These are phyloP conservation scores for Phaeophleospora eucalypticola DNA, from an alignment of 2,329 filamentous ascomycete species.

Conservation along the genomic window DNA sequence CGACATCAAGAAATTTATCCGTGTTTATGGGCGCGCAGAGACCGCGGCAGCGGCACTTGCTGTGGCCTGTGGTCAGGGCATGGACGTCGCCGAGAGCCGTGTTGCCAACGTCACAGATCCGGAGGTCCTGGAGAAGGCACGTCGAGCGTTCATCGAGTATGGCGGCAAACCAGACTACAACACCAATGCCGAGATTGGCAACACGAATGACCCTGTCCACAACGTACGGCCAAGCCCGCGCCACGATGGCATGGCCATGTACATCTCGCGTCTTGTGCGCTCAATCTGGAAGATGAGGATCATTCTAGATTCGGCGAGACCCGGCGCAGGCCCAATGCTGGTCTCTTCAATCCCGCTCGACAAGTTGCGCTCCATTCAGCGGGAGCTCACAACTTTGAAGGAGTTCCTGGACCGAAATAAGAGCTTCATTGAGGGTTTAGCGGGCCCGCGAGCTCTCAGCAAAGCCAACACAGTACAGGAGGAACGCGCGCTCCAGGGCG, in stretches of 20 bases:
- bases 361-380: conserved; percentile 74
- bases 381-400: conserved; percentile 71
- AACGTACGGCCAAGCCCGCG: conserved; percentile 82
- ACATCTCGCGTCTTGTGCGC: conserved; percentile 81
- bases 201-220: conserved; percentile 65
- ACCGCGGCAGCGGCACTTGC: conserved; percentile 86
- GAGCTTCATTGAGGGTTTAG: conserved; percentile 85
- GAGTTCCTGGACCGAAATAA: conserved; percentile 85
- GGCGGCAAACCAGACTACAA: conserved; percentile 82
- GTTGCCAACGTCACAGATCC: conserved; percentile 72
- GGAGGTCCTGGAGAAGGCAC: conserved; percentile 77
- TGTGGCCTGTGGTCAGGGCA: conserved; percentile 89
- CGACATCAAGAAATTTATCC: conserved; percentile 78
- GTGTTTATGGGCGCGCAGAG: conserved; percentile 81
- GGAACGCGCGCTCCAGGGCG: conserved; percentile 85
- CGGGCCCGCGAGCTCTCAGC: conserved; percentile 82
- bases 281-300: conserved; percentile 82
- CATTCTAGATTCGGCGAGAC: conserved; percentile 52
- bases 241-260: conserved; percentile 82
- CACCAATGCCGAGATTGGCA: conserved; percentile 62
- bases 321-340: conserved; percentile 59
- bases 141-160: conserved; percentile 85
- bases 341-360: conserved; percentile 60
- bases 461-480: conserved; percentile 78
- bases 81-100: conserved; percentile 71